phyloP scores from a whole-genome alignment of 805 yeast genomes.

The Wickerhamomyces silvicola region DNA sequence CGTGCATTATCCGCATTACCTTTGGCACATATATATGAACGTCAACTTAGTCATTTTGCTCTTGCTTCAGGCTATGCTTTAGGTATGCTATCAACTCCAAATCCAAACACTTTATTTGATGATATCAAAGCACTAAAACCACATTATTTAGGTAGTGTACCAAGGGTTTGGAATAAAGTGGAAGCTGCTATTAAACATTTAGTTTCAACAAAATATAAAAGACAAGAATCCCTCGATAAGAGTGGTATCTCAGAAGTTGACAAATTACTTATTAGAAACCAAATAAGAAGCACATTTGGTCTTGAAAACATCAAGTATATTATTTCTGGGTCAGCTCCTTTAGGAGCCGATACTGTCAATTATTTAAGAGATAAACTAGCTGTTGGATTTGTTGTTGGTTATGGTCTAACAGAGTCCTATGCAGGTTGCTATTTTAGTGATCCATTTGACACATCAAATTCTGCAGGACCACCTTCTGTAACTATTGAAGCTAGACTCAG shows the following conservation, averaged over 20 bases:
- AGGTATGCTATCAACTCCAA: slow-evolving; percentile 33
- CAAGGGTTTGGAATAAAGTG: slow-evolving; percentile 53
- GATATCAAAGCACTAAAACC: slow-evolving; percentile 52
- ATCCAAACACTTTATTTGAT: slow-evolving; percentile 47
- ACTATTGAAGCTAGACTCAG: slow-evolving; percentile 46
- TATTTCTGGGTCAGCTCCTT: slow-evolving; percentile 63
- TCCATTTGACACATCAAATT: slow-evolving; percentile 38
- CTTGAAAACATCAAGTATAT: slow-evolving; percentile 33
- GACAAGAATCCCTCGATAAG: slow-evolving; percentile 1
- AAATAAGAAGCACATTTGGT: slow-evolving; percentile 38
- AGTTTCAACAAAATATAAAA: slow-evolving; percentile 3
- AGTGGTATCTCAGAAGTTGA: slow-evolving; percentile 2
- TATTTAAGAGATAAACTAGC: slow-evolving; percentile 54
- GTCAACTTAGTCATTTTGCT: slow-evolving; percentile 33
- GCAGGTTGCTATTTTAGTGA: slow-evolving; percentile 45
- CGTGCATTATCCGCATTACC: slow-evolving; percentile 40
- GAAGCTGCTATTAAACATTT: slow-evolving; percentile 46
- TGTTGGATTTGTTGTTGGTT: slow-evolving; percentile 44
- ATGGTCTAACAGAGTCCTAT: slow-evolving; percentile 66
- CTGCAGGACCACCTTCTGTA: slow-evolving; percentile 49
- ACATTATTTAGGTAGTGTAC: slow-evolving; percentile 46
- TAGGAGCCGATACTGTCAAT: slow-evolving; percentile 50
- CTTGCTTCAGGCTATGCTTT: slow-evolving; percentile 36
- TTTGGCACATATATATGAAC: slow-evolving; percentile 55
- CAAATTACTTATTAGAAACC: slow-evolving; percentile 24